These are phyloP conservation scores for Phylloporus arenicola DNA, from an alignment of 768 basidiomycete species.

Conservation along the genomic window DNA sequence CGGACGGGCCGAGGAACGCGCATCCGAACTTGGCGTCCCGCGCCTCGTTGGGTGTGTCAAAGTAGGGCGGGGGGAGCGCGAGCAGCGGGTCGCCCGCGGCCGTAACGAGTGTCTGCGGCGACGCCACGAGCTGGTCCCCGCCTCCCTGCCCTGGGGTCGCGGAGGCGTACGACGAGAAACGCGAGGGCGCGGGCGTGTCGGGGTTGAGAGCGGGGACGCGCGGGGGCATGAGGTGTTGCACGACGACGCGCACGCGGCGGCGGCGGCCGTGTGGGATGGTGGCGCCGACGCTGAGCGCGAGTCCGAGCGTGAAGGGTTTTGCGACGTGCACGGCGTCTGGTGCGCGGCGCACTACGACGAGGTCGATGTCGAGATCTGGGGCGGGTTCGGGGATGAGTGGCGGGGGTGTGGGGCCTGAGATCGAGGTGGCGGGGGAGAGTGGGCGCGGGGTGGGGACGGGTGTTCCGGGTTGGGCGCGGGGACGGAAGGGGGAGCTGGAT, in stretches of 20 bases:
- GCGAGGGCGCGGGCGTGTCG: constrained; percentile 9
- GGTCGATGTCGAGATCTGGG: constrained; percentile 50
- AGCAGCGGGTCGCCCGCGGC: constrained; percentile 7
- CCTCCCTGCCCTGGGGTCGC: not conserved
- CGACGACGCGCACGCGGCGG: constrained; percentile 47
- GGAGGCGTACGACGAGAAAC: constrained; percentile 7
- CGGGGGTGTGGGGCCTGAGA: constrained; percentile 19
- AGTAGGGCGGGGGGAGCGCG: constrained; percentile 44
- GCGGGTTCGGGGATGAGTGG: constrained; percentile 18
- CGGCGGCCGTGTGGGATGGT: constrained; percentile 31
- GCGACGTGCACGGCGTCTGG: constrained; percentile 43
- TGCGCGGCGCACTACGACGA: constrained; percentile 49
- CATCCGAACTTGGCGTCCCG: constrained; percentile 30
- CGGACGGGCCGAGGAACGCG: constrained; percentile 48
- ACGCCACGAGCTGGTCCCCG: constrained; percentile 5
- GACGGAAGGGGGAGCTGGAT: constrained; percentile 39
- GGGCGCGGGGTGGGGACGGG: constrained; percentile 19
- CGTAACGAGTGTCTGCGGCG: constrained; percentile 10
- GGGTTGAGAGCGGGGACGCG: constrained; percentile 17
- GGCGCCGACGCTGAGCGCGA: constrained; percentile 49
- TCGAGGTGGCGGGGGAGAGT: constrained; percentile 28
- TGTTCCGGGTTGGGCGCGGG: constrained; percentile 27
- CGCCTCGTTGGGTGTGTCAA: constrained; percentile 36
- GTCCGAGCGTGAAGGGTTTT: constrained; percentile 54
- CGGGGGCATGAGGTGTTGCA: constrained; percentile 60